Conservation (phyloP, 139 green algal genomes). For the Volvox reticuliferus region DNA sequence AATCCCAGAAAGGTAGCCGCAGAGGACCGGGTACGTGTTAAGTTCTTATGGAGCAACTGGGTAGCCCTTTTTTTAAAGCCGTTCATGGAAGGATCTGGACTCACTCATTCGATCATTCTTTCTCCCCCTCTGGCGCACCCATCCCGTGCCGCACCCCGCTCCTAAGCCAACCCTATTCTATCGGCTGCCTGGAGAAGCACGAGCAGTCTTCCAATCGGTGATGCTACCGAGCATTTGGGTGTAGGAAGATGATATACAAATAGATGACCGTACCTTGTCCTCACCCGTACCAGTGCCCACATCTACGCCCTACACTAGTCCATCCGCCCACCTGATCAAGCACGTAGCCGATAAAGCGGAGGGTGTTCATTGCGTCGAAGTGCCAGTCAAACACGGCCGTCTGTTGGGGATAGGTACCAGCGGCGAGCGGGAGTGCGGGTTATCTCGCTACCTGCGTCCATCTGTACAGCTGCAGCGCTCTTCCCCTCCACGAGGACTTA, state of each 20-base stretch:
- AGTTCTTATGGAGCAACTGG: too few species aligned
- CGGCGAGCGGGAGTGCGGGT: neutral
- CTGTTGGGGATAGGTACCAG: neutral
- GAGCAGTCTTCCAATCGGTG: too few species aligned
- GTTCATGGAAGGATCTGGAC: neutral
- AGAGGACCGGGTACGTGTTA: too few species aligned
- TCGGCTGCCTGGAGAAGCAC: too few species aligned
- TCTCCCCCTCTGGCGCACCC: neutral
- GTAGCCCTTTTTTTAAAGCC: neutral
- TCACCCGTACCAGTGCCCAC: neutral
- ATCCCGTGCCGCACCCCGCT: too few species aligned
- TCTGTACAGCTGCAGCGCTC: too few species aligned
- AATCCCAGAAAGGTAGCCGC: too few species aligned
- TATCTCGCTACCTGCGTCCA: neutral
- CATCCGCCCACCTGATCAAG: neutral
- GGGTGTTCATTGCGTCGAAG: slow-evolving; percentile 57
- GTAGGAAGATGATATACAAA: too few species aligned
- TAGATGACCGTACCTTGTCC: too few species aligned
- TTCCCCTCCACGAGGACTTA: too few species aligned
- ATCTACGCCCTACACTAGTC: neutral
- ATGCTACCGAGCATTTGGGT: too few species aligned
- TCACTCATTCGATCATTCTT: neutral
- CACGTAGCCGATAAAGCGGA: slow-evolving; percentile 54
- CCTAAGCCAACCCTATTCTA: too few species aligned
- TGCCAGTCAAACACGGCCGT: slow-evolving; percentile 48